These are phyloP conservation scores for Plasmodium falciparum DNA, from an alignment of 169 alveolate species.

Conservation along the genomic window DNA sequence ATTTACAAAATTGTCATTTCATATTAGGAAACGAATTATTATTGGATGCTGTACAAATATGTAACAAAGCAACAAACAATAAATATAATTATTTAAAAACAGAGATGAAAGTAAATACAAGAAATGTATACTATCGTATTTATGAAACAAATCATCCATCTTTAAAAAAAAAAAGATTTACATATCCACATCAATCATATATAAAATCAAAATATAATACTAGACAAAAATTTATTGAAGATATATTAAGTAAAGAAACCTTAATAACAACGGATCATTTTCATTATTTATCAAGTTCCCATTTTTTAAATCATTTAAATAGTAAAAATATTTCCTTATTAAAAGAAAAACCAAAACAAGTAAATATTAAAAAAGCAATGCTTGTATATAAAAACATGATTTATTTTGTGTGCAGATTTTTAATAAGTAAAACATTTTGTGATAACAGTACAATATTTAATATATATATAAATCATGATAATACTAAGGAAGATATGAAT, in stretches of 20 bases:
- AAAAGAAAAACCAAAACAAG: background rate
- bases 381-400: conserved; percentile 55
- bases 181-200: background rate
- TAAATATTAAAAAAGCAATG: conserved; percentile 19
- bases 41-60: conserved; percentile 47
- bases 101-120: conserved; percentile 47
- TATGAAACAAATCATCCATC: too few relatives aligned
- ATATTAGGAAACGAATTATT: conserved; percentile 68
- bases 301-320: background rate
- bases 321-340: background rate
- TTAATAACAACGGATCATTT: conserved; percentile 46
- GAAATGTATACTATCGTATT: conserved; percentile 25
- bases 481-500: conserved; percentile 10
- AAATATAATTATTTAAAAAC: conserved; percentile 9
- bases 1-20: conserved; percentile 63
- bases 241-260: conserved; percentile 18
- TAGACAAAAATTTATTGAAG: background rate
- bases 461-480: conserved; percentile 16
- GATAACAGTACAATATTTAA: conserved; percentile 75
- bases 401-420: conserved; percentile 64
- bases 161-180: conserved; percentile 5
- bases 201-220: background rate
- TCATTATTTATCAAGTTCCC: conserved; percentile 30
- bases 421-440: conserved; percentile 75
- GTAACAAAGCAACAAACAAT: conserved; percentile 9